Conservation (phyloP, 768 basidiomycete species). For the Austroboletus eburneus region DNA sequence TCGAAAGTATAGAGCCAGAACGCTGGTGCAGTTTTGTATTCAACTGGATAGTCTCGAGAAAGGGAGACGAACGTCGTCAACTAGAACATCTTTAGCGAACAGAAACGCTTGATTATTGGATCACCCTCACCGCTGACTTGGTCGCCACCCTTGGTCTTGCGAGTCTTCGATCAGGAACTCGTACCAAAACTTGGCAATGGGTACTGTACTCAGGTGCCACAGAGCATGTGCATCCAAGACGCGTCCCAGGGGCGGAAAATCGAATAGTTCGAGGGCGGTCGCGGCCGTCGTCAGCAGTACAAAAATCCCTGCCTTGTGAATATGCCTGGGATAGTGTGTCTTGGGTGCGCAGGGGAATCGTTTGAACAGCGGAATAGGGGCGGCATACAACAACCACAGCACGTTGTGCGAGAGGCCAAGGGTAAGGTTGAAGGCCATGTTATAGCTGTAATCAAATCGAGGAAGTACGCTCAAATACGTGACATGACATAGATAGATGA, state of each 20-base stretch:
- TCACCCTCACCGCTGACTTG: conserved; percentile 31
- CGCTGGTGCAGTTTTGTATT: conserved; percentile 6
- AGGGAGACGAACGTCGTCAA: conserved; percentile 5
- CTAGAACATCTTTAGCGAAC: conserved; percentile 14
- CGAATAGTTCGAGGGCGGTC: conserved; percentile 80
- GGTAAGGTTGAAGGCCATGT: conserved; percentile 78
- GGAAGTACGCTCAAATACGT: conserved; percentile 72
- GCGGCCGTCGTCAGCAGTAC: conserved; percentile 70
- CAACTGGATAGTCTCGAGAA: background rate
- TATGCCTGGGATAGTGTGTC: conserved; percentile 55
- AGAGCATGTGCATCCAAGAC: conserved; percentile 86
- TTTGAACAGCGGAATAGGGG: conserved; percentile 44
- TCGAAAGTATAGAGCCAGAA: conserved; percentile 24
- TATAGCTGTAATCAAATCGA: conserved; percentile 91
- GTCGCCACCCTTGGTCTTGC: conserved; percentile 63
- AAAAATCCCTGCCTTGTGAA: conserved; percentile 51
- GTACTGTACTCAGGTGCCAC: conserved; percentile 87
- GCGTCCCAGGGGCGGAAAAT: conserved; percentile 79
- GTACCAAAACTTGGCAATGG: conserved; percentile 80
- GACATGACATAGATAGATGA: conserved; percentile 65
- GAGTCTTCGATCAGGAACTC: conserved; percentile 76
- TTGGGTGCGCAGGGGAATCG: conserved; percentile 54
- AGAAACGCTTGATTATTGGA: background rate
- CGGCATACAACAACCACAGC: conserved; percentile 75
- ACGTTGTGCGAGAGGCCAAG: conserved; percentile 77